Evolutionary conservation across 768 basidiomycete species (phyloP).

Genomic region (Vishniacozyma victoriae): DNA sequence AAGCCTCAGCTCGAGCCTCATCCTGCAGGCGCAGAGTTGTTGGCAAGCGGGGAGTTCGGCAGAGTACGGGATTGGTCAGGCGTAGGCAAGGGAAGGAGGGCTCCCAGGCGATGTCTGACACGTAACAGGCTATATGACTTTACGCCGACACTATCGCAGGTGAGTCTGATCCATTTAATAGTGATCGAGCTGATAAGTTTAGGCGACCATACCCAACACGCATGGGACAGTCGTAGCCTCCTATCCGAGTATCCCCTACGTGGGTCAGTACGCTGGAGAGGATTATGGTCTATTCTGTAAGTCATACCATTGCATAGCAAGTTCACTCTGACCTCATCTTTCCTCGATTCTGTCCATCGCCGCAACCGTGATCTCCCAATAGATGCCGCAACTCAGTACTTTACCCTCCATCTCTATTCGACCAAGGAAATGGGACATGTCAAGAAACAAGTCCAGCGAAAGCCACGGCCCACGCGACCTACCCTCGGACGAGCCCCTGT

Average conservation of each 20-base stretch:
- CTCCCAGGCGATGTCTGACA: background rate
- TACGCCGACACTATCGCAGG: background rate
- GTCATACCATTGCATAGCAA: constrained; percentile 3
- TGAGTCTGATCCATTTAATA: background rate
- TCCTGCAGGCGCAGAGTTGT: constrained; percentile 22
- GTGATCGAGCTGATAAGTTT: background rate
- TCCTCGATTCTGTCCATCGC: constrained; percentile 20
- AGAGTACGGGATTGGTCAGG: constrained; percentile 27
- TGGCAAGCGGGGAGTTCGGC: constrained; percentile 39
- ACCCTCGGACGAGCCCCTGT: constrained; percentile 1
- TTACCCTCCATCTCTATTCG: constrained; percentile 74
- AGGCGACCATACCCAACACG: constrained; percentile 29
- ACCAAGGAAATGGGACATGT: constrained; percentile 15
- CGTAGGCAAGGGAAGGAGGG: background rate
- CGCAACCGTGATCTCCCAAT: constrained; percentile 20
- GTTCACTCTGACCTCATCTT: constrained; percentile 17
- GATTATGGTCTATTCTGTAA: constrained; percentile 39
- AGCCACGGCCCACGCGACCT: constrained; percentile 47
- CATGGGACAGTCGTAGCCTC: constrained; percentile 43
- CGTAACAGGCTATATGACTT: background rate
- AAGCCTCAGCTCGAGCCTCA: constrained; percentile 25
- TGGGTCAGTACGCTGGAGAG: constrained; percentile 43
- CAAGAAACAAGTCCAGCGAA: constrained; percentile 54
- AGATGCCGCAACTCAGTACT: constrained; percentile 73
- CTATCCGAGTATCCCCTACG: constrained; percentile 42